Percentiles rank a stretch among this genome's conserved stretches.
Evolutionary conservation across 1,284 basidiomycete genomes (phyloP).

Genomic region (Volvariella volvacea): DNA sequence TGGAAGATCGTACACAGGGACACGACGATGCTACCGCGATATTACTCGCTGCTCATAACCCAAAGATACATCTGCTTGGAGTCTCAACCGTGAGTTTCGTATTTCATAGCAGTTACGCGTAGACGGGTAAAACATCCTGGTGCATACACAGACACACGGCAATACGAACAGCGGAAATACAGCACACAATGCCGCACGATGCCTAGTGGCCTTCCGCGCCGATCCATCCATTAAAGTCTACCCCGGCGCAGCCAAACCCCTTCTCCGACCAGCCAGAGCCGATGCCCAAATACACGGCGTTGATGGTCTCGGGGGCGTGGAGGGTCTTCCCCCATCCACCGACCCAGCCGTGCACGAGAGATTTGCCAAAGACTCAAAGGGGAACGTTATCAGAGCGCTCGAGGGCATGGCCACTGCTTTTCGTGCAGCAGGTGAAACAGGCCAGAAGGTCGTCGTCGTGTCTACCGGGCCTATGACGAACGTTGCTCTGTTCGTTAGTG

Average conservation of each 20-base stretch:
- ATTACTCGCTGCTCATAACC: conserved; percentile 60
- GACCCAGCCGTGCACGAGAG: conserved; percentile 41
- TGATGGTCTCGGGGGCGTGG: conserved; percentile 76
- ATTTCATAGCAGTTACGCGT: background rate
- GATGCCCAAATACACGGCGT: conserved; percentile 74
- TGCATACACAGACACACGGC: conserved; percentile 57
- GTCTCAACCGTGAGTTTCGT: conserved; percentile 63
- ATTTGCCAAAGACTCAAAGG: conserved; percentile 35
- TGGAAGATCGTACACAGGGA: conserved; percentile 42
- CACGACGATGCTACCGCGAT: conserved; percentile 84
- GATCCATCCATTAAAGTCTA: conserved; percentile 50
- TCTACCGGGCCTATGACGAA: conserved; percentile 85
- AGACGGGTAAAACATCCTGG: background rate
- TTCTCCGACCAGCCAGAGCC: conserved; percentile 43
- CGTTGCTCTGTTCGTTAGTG: conserved; percentile 66
- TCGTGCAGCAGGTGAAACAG: conserved; percentile 37
- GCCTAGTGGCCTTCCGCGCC: conserved; percentile 65
- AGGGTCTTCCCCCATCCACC: conserved; percentile 52
- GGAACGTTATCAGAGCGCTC: conserved; percentile 42
- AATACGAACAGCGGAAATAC: conserved; percentile 64
- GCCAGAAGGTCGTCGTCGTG: conserved; percentile 55
- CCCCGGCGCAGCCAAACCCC: conserved; percentile 61
- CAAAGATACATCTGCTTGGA: conserved; percentile 61
- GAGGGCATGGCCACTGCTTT: conserved; percentile 62
- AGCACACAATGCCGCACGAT: conserved; percentile 64